Conservation (phyloP, 1,284 basidiomycete species). For the Ceratobasidium sp. region DNA sequence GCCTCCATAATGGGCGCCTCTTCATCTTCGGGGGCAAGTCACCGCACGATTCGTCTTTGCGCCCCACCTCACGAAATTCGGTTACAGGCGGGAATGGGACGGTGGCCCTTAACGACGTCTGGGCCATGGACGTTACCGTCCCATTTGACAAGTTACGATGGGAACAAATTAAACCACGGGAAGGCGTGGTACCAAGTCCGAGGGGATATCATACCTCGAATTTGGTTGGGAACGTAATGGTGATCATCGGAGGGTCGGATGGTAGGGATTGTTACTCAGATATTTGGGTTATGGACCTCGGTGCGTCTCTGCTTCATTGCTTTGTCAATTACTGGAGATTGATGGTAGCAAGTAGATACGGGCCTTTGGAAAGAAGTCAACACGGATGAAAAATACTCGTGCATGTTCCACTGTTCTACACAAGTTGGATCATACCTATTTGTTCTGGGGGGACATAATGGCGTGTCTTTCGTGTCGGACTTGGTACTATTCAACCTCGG, state of each 20-base stretch:
- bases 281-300: slow-evolving; percentile 86
- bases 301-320: slow-evolving; percentile 61
- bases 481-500: slow-evolving; percentile 88
- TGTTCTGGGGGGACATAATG: slow-evolving; percentile 89
- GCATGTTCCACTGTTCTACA: slow-evolving; percentile 87
- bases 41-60: neutral
- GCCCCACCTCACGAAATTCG: too few relatives aligned
- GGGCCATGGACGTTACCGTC: slow-evolving; percentile 79
- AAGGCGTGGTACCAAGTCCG: slow-evolving; percentile 60
- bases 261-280: slow-evolving; percentile 84
- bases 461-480: slow-evolving; percentile 79
- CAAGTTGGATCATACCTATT: slow-evolving; percentile 95
- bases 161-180: slow-evolving; percentile 66
- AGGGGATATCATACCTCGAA: slow-evolving; percentile 94
- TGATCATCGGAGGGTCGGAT: slow-evolving; percentile 84
- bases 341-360: slow-evolving; percentile 62
- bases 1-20: slow-evolving; percentile 76
- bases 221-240: slow-evolving; percentile 84
- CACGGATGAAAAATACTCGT: slow-evolving; percentile 67
- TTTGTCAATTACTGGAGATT: neutral
- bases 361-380: slow-evolving; percentile 75
- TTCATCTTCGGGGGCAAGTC: slow-evolving; percentile 83
- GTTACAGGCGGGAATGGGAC: slow-evolving; percentile 75
- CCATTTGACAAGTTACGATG: slow-evolving; percentile 67
- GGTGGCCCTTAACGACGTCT: slow-evolving; percentile 88